Conservation (phyloP, 1,284 basidiomycete genomes). For the Sphagnurus paluster region DNA sequence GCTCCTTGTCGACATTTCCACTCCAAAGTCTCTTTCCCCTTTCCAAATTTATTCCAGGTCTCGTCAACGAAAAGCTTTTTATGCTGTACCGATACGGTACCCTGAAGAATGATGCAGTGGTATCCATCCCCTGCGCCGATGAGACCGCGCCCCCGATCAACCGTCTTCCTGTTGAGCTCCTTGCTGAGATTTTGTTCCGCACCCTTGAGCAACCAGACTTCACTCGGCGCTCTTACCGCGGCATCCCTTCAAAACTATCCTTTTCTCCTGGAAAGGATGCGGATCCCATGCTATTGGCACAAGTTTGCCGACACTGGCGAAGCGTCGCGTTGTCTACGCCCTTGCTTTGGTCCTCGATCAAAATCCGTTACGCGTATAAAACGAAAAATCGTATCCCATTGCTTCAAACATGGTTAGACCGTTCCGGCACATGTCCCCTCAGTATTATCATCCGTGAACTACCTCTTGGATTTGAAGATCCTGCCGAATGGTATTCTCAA, state of each 20-base stretch:
- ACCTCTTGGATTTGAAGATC: background rate
- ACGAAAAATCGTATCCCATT: background rate
- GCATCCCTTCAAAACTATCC: too few species aligned
- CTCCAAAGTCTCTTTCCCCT: background rate
- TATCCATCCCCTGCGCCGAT: background rate
- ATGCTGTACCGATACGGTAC: background rate
- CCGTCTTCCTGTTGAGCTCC: conserved; percentile 5
- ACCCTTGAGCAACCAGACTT: too few species aligned
- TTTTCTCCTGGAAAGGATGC: conserved; percentile 3
- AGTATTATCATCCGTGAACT: conserved; percentile 1
- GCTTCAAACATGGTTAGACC: conserved; percentile 2
- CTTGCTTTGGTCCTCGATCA: background rate
- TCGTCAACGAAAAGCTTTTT: background rate
- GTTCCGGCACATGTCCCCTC: background rate
- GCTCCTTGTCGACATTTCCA: background rate
- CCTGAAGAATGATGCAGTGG: background rate
- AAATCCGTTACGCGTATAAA: background rate
- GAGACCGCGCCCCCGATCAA: background rate
- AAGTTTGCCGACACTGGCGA: conserved; percentile 11
- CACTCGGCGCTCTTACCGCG: too few species aligned
- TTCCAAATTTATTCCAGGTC: background rate
- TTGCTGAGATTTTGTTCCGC: conserved; percentile 2
- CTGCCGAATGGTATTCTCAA: background rate
- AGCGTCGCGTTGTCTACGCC: conserved; percentile 2
- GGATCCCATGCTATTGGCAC: conserved; percentile 12